Conservation (phyloP, 2,329 filamentous ascomycete genomes). For the Alternaria rosae region DNA sequence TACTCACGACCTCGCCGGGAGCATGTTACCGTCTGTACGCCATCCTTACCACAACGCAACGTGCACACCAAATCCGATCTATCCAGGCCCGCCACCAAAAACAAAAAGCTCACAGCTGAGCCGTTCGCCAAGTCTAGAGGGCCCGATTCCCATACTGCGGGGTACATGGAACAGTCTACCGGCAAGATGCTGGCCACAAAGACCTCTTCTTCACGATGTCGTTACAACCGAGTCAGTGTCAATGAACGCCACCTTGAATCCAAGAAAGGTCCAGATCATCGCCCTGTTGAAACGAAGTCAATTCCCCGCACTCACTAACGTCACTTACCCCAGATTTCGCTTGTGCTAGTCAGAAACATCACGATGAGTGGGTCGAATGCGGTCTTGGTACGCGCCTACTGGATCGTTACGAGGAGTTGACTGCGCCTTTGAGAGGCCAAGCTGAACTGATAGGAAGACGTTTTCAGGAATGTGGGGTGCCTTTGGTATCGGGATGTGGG, state of each 20-base stretch:
- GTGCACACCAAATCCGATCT: neutral
- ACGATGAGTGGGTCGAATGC: conserved; percentile 7
- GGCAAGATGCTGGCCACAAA: conserved; percentile 15
- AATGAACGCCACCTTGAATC: conserved; percentile 6
- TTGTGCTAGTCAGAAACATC: conserved; percentile 9
- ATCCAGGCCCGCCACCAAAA: neutral
- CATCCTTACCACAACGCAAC: neutral
- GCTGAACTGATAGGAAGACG: conserved; percentile 15
- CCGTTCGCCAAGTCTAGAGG: neutral
- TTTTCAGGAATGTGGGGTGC: conserved; percentile 11
- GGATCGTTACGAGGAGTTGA: neutral
- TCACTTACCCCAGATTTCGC: conserved; percentile 31
- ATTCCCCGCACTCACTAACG: conserved; percentile 35
- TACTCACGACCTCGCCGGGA: neutral
- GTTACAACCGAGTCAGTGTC: conserved; percentile 27
- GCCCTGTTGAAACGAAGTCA: conserved; percentile 3
- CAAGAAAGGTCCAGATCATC: conserved; percentile 11
- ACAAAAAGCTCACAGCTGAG: neutral
- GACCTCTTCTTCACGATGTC: conserved; percentile 2
- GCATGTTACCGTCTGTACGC: neutral
- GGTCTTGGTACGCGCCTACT: conserved; percentile 3
- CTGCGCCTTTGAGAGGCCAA: neutral
- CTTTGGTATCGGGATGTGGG: neutral
- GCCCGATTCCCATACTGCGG: conserved; percentile 17
- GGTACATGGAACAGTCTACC: conserved; percentile 20